These are phyloP conservation scores for Wakefieldia striispora DNA, from an alignment of 768 basidiomycete species.

Conservation along the genomic window DNA sequence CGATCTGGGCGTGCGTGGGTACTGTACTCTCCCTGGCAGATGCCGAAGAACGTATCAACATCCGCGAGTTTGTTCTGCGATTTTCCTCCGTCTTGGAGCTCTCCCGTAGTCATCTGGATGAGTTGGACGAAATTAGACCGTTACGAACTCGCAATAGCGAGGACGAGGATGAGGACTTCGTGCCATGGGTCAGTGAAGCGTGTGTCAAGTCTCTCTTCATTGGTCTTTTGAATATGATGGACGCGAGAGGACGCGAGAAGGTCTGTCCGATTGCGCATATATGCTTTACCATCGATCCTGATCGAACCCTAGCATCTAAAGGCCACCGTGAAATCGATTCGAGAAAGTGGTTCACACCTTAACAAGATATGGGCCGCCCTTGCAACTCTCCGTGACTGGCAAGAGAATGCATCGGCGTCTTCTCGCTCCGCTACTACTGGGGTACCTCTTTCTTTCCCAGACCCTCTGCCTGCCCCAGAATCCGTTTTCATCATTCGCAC, in stretches of 20 bases:
- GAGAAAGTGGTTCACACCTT: slow-evolving; percentile 51
- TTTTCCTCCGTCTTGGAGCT: slow-evolving; percentile 54
- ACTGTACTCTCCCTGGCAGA: slow-evolving; percentile 43
- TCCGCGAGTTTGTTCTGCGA: slow-evolving; percentile 72
- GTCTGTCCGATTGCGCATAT: slow-evolving; percentile 10
- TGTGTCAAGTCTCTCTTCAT: slow-evolving; percentile 64
- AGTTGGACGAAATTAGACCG: slow-evolving; percentile 56
- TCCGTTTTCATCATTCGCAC: slow-evolving; percentile 41
- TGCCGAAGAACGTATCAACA: slow-evolving; percentile 60
- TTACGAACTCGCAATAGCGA: slow-evolving; percentile 32
- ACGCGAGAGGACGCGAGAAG: slow-evolving; percentile 39
- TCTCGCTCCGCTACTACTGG: slow-evolving; percentile 12
- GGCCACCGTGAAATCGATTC: slow-evolving; percentile 50
- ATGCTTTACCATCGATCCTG: background rate
- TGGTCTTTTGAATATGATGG: slow-evolving; percentile 55
- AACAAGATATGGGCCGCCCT: slow-evolving; percentile 64
- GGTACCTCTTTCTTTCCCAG: slow-evolving; percentile 42
- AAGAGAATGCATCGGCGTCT: slow-evolving; percentile 17
- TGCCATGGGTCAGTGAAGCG: slow-evolving; percentile 63
- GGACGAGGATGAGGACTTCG: slow-evolving; percentile 36
- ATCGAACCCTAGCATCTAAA: slow-evolving; percentile 17
- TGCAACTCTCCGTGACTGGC: slow-evolving; percentile 42
- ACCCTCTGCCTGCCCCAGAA: slow-evolving; percentile 57
- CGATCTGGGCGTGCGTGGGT: slow-evolving; percentile 51
- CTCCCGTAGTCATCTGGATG: slow-evolving; percentile 53